Percentiles rank a stretch among this genome's conserved stretches.
Evolutionary conservation across 345 rosid genomes (phyloP).

Genomic region (Schrenkiella parvula): DNA sequence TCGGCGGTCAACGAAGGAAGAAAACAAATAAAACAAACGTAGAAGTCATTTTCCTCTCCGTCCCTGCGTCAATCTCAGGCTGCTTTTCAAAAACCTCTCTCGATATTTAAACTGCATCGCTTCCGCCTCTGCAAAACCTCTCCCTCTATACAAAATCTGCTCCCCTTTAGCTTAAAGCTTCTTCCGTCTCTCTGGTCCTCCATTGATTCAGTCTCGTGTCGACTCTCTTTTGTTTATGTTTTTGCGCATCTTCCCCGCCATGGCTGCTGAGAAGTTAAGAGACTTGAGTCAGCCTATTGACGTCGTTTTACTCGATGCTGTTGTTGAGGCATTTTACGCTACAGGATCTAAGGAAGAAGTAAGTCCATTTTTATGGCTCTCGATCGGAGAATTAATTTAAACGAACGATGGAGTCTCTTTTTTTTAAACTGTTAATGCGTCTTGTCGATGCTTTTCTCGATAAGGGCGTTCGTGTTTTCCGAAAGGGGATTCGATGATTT

Average conservation of each 20-base stretch:
- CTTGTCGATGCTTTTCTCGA: neutral
- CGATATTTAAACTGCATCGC: constrained; percentile 2
- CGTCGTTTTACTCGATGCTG: constrained; percentile 81
- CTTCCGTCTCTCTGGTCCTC: constrained; percentile 11
- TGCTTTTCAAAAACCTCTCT: constrained; percentile 32
- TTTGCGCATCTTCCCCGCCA: constrained; percentile 30
- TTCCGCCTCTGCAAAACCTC: neutral
- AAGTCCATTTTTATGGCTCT: constrained; percentile 13
- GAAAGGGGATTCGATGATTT: neutral
- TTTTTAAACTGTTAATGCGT: neutral
- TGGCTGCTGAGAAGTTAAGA: constrained; percentile 93
- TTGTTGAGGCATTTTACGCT: constrained; percentile 91
- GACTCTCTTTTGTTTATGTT: neutral
- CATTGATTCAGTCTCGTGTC: constrained; percentile 6
- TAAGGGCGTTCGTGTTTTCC: neutral
- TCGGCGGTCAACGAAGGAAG: neutral
- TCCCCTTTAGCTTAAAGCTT: constrained; percentile 35
- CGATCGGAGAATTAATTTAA: too few species aligned
- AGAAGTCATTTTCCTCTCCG: constrained; percentile 22
- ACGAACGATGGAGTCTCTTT: too few species aligned
- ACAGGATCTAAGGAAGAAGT: constrained; percentile 99
- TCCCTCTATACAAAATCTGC: constrained; percentile 19
- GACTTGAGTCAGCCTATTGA: constrained; percentile 94
- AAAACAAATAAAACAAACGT: neutral
- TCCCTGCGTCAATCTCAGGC: constrained; percentile 80